Conservation (phyloP, 2,329 filamentous ascomycete species). For the Atkinsonella texensis region DNA sequence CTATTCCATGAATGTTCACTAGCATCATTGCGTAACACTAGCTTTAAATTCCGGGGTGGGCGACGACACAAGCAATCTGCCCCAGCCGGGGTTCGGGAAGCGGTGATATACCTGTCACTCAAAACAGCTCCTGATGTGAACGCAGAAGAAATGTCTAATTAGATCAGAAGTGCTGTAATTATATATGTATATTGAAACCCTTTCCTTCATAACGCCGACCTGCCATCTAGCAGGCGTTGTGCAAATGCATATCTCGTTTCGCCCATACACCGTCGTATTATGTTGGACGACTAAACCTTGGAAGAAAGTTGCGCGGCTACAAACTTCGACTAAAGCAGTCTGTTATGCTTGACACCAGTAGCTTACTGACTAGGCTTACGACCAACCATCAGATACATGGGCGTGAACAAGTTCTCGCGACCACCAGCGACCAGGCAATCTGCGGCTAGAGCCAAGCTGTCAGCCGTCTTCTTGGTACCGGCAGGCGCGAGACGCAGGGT, state of each 20-base stretch:
- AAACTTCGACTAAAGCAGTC: background rate
- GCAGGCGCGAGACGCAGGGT: slow-evolving; percentile 59
- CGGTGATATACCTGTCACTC: too few species aligned
- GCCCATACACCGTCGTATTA: background rate
- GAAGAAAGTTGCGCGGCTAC: background rate
- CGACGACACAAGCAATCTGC: too few species aligned
- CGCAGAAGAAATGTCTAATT: background rate
- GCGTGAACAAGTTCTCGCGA: slow-evolving; percentile 85
- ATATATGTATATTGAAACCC: background rate
- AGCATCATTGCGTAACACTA: too few species aligned
- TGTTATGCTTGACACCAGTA: too few species aligned
- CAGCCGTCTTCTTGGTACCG: slow-evolving; percentile 90
- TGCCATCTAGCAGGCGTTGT: background rate
- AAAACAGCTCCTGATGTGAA: background rate
- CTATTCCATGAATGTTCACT: too few species aligned
- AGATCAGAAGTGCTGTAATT: background rate
- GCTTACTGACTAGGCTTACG: slow-evolving; percentile 52
- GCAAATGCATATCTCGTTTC: slow-evolving; percentile 1
- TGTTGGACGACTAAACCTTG: background rate
- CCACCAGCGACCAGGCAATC: slow-evolving; percentile 82
- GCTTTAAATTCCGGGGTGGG: too few species aligned
- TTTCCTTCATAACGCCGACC: slow-evolving; percentile 3
- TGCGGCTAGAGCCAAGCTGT: slow-evolving; percentile 69
- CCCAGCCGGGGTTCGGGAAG: too few species aligned
- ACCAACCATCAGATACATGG: slow-evolving; percentile 95